Base-by-base conservation (phyloP, 1,284 basidiomycete genomes). In the Apiotrichum gracile region DNA sequence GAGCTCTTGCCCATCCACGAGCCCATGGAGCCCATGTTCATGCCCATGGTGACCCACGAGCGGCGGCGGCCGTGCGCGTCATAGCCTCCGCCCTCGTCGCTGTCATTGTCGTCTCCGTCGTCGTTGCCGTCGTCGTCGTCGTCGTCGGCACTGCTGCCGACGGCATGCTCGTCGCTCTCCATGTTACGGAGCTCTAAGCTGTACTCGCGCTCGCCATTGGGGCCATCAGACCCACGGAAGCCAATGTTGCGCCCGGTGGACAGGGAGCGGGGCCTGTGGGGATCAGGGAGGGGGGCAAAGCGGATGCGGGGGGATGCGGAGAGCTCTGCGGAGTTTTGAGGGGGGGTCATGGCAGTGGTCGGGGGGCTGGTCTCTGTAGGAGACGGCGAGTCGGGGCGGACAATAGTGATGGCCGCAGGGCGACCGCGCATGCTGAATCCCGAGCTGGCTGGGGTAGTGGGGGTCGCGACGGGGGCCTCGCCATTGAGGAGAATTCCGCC, bases 211-310 rank as follows among this genome's bases (percentile, higher is more conserved):
- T 52, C 51, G 27, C 56, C 51, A 34, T 62, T 50, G 12, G 47
- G 34, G 39, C 60, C 44, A 50, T 60, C 52, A 38, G 54, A 9
- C 7, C 39, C 42, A 27, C 37, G 48, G 27, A 51, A 45, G 16
- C 49, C 67, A 26, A 72, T 56, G 35, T 73, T 72, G 40, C 62
- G 52, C 10, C 72, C 73, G 3, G 54, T 73, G 14, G 69, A 72
- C 5, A 73, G 59, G 14, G 70, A 72, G 10, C 74, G 61, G 8
- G 69, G 69, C 25, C 69, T 52, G 39, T 61, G 52, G 1, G 74
- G 72, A 55, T 73, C 70, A 19, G 74, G 74, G 4, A 76, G 62
- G 1, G 74, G 74, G 2, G 74, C 74, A 40, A 76, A 76, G 17
- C 74, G 62, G 54, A 76, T 76, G 14, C 52, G 49, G 6, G 58